Base-by-base conservation (phyloP, 345 rosid genomes). In the Streptanthus diversifolius region DNA sequence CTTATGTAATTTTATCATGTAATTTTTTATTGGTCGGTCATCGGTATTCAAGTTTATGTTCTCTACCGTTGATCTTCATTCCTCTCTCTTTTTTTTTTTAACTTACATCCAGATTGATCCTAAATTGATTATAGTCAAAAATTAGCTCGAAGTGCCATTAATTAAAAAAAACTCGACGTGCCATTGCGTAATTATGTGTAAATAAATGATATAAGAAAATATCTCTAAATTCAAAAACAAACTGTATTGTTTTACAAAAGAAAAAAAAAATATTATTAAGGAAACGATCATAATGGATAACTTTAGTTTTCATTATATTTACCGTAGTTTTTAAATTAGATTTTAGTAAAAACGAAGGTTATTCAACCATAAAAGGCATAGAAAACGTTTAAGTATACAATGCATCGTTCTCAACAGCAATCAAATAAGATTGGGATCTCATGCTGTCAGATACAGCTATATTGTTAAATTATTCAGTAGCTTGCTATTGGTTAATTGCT, bases 381-480 rank as follows among this genome's bases (percentile, higher is more conserved):
- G 2, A 11, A 5, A 47, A 15, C 17, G 52, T 52, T 43, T 30
- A 33, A 63, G 45, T 35, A 41, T 39, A 52, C 63, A 51, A 57
- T 63, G 51, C 32, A 52, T 67, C 22, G 45, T 53, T 74, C 62
- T 59, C 41, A 58, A 44, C n/a, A 59, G 53, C 11, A 47, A 66
- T 13, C 45, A 35, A 68, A 75, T 35, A 75, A 62, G 62, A 67
- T 21, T 39, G 11, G 71, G 49, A 70, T 36, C 52, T 76, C 53
- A 63, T 71, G 61, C 53, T 76, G 74, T 69, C 74, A 75, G 57
- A 68, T 61, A 41, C 33, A 60, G 3, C 68, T 66, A 74, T 37
- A 14, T 30, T 22, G 52, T 61, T 62, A 6, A 52, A 32, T 43
- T 3, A 15, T 25, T 55, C 15, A 10, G 22, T 63, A 43, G 74